Base-by-base conservation (phyloP, 1,284 basidiomycete species). In the Microbotryomycetes sp. region DNA sequence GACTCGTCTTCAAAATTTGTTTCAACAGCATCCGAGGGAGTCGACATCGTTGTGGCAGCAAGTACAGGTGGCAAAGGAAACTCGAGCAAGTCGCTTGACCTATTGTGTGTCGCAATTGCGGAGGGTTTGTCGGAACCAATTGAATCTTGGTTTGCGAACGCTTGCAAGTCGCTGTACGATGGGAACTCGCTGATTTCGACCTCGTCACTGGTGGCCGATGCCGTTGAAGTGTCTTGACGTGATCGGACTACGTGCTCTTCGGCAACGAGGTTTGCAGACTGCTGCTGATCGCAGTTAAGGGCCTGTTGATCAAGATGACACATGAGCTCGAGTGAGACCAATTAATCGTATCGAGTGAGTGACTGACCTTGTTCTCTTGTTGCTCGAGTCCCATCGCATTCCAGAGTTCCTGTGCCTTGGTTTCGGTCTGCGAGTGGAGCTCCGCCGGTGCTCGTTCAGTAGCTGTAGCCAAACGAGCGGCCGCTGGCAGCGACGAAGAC, bases 31-130 rank as follows among this genome's bases (percentile, higher is more conserved):
- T 12, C 9, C 9, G 36, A 12, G 36, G 36, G 36, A 19, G 36
- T 19, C 9, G 36, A 42, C 12, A 12, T 19, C 12, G 57, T 49
- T 2, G 55, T 36, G 19, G 12, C 19, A 2, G 64, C 22, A 6
- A 63, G 29, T 0, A 56, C 12, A 1, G 65, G 63, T 3, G 65
- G 65, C 16, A 58, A 29, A 0, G 63, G 65, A 22, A 67, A 67
- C 1, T 57, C 29, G 54, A 65, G 48, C 12, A 62, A 36, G 29
- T 60, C 52, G 36, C 49, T 59, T 26, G 59, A 62, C n/a, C 60
- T 54, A 6, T 49, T 50, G 2, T n/a, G 25, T 4, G 50, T 30
- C n/a, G 19, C 12, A 19, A 42, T 52, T n/a, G 25, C 25, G 12
- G 30, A 15, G 15, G 25, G 25, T 6, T 29, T 30, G 19, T 23